Evolutionary conservation across 768 basidiomycete genomes (phyloP).

Genomic region (Kwoniella sp.): DNA sequence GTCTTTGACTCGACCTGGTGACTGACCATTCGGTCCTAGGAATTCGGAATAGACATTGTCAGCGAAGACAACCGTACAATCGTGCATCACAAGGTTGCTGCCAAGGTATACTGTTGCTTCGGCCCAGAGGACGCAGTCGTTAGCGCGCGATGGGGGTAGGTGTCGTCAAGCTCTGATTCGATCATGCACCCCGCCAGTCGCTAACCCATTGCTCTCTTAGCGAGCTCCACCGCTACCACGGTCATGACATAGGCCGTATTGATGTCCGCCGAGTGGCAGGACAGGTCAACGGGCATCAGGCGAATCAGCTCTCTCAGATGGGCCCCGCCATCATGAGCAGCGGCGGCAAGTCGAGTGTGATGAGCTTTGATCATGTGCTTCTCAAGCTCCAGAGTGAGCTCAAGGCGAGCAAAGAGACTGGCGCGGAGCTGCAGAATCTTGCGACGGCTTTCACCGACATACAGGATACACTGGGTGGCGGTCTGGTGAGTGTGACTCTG

Average conservation of each 20-base stretch:
- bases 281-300: slow-evolving; percentile 7
- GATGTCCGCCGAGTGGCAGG: slow-evolving; percentile 12
- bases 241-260: slow-evolving; percentile 29
- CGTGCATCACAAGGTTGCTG: slow-evolving; percentile 97
- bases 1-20: too few species aligned
- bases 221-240: slow-evolving; percentile 40
- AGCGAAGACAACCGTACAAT: slow-evolving; percentile 98
- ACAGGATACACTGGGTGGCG: slow-evolving; percentile 81
- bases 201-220: slow-evolving; percentile 7
- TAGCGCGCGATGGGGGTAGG: slow-evolving; percentile 37
- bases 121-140: slow-evolving; percentile 68
- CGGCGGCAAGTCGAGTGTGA: slow-evolving; percentile 64
- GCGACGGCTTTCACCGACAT: slow-evolving; percentile 82
- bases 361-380: slow-evolving; percentile 65
- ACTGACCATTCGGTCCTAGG: slow-evolving; percentile 57
- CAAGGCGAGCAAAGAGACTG: slow-evolving; percentile 92
- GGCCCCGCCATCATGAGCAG: slow-evolving; percentile 37
- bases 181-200: background rate
- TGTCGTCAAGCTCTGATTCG: background rate
- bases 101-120: slow-evolving; percentile 84
- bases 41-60: slow-evolving; percentile 99
- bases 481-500: slow-evolving; percentile 57
- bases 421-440: slow-evolving; percentile 72
- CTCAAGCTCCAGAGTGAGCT: slow-evolving; percentile 61
- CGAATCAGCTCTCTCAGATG: slow-evolving; percentile 12